Conservation (phyloP, 2,329 filamentous ascomycete genomes). For the Hirsutella rhossiliensis region DNA sequence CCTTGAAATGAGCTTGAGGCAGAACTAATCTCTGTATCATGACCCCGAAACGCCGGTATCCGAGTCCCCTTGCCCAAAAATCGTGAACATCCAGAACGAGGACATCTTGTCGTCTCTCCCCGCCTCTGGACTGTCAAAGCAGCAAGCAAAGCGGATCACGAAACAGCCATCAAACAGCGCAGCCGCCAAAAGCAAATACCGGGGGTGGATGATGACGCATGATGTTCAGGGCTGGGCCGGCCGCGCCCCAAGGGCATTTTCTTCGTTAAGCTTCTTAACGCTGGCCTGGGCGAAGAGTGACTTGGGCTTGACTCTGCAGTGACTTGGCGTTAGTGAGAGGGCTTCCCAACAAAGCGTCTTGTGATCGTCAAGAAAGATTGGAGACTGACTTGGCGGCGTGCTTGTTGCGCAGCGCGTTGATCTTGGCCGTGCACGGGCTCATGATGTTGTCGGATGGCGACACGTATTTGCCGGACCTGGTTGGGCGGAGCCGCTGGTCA, state of each 20-base stretch:
- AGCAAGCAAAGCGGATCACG: constrained; percentile 6
- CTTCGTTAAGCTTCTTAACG: constrained; percentile 46
- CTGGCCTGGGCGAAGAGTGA: constrained; percentile 56
- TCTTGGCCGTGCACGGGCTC: constrained; percentile 75
- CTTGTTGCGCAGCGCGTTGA: constrained; percentile 69
- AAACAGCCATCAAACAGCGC: constrained; percentile 2
- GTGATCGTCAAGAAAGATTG: neutral
- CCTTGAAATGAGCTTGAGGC: constrained; percentile 1
- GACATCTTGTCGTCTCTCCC: neutral
- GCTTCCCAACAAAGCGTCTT: neutral
- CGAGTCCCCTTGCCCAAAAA: constrained; percentile 1
- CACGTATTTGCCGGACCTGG: constrained; percentile 38
- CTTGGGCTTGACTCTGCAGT: constrained; percentile 48
- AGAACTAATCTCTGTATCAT: neutral
- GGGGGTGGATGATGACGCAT: neutral
- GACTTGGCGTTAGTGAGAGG: neutral
- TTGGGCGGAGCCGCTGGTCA: neutral
- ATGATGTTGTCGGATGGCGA: constrained; percentile 84
- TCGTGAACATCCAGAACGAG: neutral
- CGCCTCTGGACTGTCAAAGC: neutral
- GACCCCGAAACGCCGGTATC: constrained; percentile 2
- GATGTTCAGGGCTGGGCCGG: constrained; percentile 17
- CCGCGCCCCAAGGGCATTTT: constrained; percentile 26
- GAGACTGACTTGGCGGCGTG: constrained; percentile 60
- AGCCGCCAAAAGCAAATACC: constrained; percentile 1